Evolutionary conservation across 1,284 basidiomycete species (phyloP), one percentile per base, ranked within the genome.

Genomic region (Sporisorium iseilematis-ciliati): DNA sequence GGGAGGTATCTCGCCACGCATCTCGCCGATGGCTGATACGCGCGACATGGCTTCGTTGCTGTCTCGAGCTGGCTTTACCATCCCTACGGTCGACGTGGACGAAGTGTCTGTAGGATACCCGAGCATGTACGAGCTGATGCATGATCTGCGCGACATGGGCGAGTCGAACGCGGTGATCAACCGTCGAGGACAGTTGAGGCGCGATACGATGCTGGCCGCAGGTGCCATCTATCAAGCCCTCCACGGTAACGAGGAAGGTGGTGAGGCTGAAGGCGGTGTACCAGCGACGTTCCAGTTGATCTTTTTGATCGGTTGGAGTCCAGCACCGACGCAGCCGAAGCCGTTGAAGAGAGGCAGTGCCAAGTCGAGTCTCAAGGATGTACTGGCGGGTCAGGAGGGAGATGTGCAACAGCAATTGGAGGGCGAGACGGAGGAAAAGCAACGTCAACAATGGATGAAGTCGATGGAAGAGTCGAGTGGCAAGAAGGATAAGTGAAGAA

Each of bases 301-400:
- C 69, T 97, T 93, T 85, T 91, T 98, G 94, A 97, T 99, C 85
- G 96, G 97, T n/a, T 99, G 97, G 96, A 97, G 95, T 84, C 94
- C 95, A 20, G 89, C 91, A 3, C 90, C 92, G 0, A 91, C 86
- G 25, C 94, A 97, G 86, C 92, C 92, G 6, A 92, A 94, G 85
- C 91, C 95, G 0, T 87, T 96, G 5, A 90, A 92, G 82, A 88
- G 94, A 80, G 96, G 96, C n/a, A 89, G 91, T 3, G 96, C 90
- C 2, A 87, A 92, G 85, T 90, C 90, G 0, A 93, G 89, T 79
- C 86, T 99, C 55, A 93, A 93, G 85, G 92, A 97, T 25, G 79
- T 75, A 0, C 66, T 84, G 3, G 78, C 62, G 2, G 68, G 67
- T 2, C 35, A 38, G 18, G 66, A 70, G 23, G 69, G 63, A 1